Evolutionary conservation across 495 filamentous ascomycete genomes (phyloP).

Genomic region (Neurospora africana): DNA sequence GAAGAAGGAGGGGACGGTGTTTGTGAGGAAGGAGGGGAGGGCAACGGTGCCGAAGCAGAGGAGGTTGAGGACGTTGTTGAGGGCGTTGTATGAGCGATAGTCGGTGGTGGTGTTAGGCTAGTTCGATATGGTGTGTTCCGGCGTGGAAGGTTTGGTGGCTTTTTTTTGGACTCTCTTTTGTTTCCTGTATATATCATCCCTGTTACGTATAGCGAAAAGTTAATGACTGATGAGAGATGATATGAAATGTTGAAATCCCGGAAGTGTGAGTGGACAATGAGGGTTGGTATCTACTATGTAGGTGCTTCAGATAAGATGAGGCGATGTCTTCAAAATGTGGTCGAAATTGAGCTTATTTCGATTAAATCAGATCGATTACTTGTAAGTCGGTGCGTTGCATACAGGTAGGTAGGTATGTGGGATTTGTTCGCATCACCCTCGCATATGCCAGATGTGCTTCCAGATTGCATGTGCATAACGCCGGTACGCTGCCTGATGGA

Average conservation of each 20-base stretch:
- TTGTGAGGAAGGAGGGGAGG: constrained; percentile 35
- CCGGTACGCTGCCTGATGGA: neutral
- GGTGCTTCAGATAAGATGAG: neutral
- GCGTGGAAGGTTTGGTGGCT: neutral
- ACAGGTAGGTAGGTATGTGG: neutral
- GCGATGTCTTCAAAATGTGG: neutral
- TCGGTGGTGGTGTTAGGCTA: neutral
- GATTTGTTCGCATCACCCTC: neutral
- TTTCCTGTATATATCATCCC: neutral
- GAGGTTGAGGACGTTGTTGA: constrained; percentile 46
- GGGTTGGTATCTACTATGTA: neutral
- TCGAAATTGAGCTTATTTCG: neutral
- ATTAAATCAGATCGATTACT: neutral
- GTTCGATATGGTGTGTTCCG: neutral
- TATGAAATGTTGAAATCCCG: neutral
- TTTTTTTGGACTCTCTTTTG: neutral
- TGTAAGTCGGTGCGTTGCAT: neutral
- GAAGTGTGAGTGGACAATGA: neutral
- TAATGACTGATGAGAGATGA: neutral
- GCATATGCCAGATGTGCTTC: neutral
- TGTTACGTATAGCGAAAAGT: neutral
- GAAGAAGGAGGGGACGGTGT: constrained; percentile 8
- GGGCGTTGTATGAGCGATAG: constrained; percentile 22
- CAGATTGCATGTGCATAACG: neutral
- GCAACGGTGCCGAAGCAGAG: constrained; percentile 47